Evolutionary conservation across 1,284 basidiomycete genomes (phyloP), one percentile per base, ranked within the genome.

Genomic region (Cutaneotrichosporon sp.): DNA sequence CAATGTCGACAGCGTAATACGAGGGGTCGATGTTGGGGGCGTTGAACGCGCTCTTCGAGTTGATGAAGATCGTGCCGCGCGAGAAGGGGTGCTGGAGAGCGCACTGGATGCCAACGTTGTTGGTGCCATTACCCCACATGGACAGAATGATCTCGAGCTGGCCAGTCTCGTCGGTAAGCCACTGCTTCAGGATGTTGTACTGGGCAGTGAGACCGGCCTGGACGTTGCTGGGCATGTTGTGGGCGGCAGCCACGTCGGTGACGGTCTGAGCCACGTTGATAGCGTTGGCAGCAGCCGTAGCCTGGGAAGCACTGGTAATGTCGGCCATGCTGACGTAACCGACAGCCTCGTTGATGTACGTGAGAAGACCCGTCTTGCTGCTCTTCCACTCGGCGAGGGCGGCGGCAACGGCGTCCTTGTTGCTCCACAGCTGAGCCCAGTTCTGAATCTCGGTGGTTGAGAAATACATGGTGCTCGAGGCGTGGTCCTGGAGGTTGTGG

Each of bases 401-500:
- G 1, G 71, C 70, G 59, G 52, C 32, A 30, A 32, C 13, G 8
- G 76, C 65, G 9, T 62, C 68, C 16, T 58, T 26, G 59, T 72
- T 71, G 49, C 55, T 57, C 60, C 64, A 65, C 58, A 81, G 65
- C 36, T 70, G 69, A 53, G 64, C 68, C 80, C 80, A 81, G n/a
- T 76, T 80, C 47, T 65, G 56, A 65, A 66, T 70, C 14, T 46
- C 18, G 14, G 38, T 42, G 40, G 58, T 55, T 71, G 74, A 46
- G 68, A 69, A 78, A 71, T 77, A 77, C 72, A 78, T 73, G n/a
- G 72, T 69, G 65, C 65, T 68, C 13, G 76, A 71, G n/a, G 88
- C 71, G 77, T 90, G 89, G 74, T 91, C 89, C 75, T 89, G 88
- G 52, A 91, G 74, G 79, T 90, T 87, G 77, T 88, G 86, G 1